Percentiles rank a stretch among this genome's conserved stretches.
Evolutionary conservation across 805 yeast genomes (phyloP).

Genomic region (Tetrapisispora taiwanensis): DNA sequence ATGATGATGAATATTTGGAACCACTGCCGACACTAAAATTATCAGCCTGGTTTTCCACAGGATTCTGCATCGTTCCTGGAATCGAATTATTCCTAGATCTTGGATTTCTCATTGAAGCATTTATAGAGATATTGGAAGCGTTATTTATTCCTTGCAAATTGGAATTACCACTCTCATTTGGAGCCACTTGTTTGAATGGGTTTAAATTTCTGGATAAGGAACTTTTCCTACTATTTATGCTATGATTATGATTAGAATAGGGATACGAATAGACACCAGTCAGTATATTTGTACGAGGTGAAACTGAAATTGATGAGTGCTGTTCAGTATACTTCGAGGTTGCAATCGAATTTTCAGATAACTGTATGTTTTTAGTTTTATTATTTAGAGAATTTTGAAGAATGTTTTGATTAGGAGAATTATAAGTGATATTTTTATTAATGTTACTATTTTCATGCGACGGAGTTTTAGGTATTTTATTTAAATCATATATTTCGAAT

Average conservation of each 20-base stretch:
- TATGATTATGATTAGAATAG: conserved; percentile 9
- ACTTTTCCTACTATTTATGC: not conserved
- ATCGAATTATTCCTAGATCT: conserved; percentile 30
- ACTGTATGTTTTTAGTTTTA: not conserved
- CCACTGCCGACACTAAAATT: conserved; percentile 33
- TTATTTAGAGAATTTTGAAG: not conserved
- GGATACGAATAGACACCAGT: conserved; percentile 10
- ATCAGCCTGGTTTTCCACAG: conserved; percentile 13
- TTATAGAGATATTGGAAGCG: conserved; percentile 36
- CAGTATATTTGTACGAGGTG: conserved; percentile 14
- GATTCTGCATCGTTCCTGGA: conserved; percentile 16
- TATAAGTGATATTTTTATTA: not conserved
- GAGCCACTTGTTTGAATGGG: conserved; percentile 30
- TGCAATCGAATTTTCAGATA: not conserved
- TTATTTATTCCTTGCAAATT: conserved; percentile 31
- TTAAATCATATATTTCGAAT: conserved; percentile 38
- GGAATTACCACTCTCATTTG: conserved; percentile 25
- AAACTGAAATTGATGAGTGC: conserved; percentile 17
- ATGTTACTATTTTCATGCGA: not conserved
- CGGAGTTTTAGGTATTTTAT: not conserved
- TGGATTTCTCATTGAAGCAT: conserved; percentile 28
- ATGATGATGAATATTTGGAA: conserved; percentile 61
- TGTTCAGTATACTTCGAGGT: not conserved
- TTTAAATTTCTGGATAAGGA: conserved; percentile 20
- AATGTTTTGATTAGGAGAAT: not conserved